Evolutionary conservation across 2,329 filamentous ascomycete species (phyloP), one percentile per base, ranked within the genome.

Genomic region (Dryadomyces quercivorus): DNA sequence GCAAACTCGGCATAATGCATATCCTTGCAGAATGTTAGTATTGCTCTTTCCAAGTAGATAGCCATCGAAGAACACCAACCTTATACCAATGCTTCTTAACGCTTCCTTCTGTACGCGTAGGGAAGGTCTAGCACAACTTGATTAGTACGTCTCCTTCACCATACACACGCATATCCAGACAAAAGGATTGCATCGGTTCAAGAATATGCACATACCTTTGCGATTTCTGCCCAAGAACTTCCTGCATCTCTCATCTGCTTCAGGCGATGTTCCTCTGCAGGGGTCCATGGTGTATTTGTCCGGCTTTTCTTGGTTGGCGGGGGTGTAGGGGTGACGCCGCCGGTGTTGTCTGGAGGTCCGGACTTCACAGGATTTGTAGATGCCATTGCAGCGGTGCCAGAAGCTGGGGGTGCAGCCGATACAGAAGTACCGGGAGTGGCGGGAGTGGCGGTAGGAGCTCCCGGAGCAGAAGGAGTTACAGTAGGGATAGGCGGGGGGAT

Each of bases 71-170:
- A 59, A 40, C 26, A 60, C 71, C 55, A 74, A 89, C 88, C 79
- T 97, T 97, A 71, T 98, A 97, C 92, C 93, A 98, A 69, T 98
- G 93, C 72, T 97, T 98, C 77, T 97, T 98, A 21, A 98, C 93
- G 65, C 91, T 96, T 8, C 93, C 93, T 72, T 98, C 93, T 45
- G 93, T 98, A 64, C 93, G 80, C 22, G 82, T 84, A 12, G 93
- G 92, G 67, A 98, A 98, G 2, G 87, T 91, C 88, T 94, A 61
- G 20, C 48, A 20, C 12, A n/a, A 42, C 12, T 42, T 42, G 12
- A 9, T 42, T 44, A 22, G 34, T 16, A 18, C 20, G 6, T 34
- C 2, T 51, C 43, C 3, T n/a, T 13, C 10, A 13, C 31, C 16
- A 12, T 20, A 12, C 18, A 31, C 34, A 10, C 18, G 7, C 3